phyloP scores from a whole-genome alignment of 805 yeast species.

The Yarrowia hollandica region DNA sequence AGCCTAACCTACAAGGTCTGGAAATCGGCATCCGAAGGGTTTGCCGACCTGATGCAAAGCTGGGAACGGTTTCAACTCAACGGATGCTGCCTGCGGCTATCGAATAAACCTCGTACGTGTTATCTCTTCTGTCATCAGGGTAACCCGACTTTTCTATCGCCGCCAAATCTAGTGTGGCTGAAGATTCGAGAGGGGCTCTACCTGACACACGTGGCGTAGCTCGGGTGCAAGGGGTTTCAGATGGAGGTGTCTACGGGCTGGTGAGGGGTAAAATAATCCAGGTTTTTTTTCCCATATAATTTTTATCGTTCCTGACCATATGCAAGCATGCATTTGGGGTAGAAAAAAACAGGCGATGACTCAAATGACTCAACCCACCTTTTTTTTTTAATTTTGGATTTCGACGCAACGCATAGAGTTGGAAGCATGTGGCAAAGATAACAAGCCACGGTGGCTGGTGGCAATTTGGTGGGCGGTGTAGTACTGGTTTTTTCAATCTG shows the following conservation, averaged over 20 bases:
- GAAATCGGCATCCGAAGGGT: too few species aligned
- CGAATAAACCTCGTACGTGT: constrained; percentile 1
- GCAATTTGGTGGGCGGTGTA: neutral
- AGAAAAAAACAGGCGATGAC: neutral
- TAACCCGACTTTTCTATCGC: neutral
- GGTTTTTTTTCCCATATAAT: too few species aligned
- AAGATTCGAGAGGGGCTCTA: constrained; percentile 1
- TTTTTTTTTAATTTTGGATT: neutral
- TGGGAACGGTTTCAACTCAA: too few species aligned
- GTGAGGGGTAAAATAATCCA: too few species aligned
- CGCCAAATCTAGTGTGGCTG: constrained; percentile 19
- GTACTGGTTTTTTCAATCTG: neutral
- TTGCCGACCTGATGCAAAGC: too few species aligned
- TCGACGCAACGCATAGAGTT: neutral
- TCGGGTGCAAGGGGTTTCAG: neutral
- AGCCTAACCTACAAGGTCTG: too few species aligned
- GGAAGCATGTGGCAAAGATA: constrained; percentile 5
- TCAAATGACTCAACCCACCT: neutral
- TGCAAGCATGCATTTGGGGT: too few species aligned
- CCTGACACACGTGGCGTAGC: constrained; percentile 21
- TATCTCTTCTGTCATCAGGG: neutral
- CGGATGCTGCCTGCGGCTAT: too few species aligned
- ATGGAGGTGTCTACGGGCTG: too few species aligned
- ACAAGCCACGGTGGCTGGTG: constrained; percentile 23
- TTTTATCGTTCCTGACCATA: too few species aligned